Base-by-base conservation (phyloP, 805 yeast genomes). In the Wickerhamiella qilinensis region DNA sequence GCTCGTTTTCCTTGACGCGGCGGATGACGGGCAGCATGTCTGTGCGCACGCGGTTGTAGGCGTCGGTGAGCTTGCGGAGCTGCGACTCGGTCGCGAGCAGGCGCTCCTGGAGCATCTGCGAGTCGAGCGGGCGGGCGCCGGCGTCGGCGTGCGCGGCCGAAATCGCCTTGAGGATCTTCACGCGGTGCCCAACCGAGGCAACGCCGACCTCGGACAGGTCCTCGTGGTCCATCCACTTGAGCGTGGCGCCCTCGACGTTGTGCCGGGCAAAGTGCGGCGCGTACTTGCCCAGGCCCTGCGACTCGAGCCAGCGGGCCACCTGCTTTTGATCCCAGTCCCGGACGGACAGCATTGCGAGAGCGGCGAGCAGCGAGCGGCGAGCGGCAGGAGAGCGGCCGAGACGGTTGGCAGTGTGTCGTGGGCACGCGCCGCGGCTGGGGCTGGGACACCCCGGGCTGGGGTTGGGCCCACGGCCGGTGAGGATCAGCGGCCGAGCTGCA, bases 161-260 rank as follows among this genome's bases (percentile, higher is more conserved):
- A 30, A 84, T 68, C 21, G 72, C 68, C 37, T 68, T 64, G 53
- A 82, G 73, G 31, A 85, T 59, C 30, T 56, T 54, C 3, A 86
- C 62, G 20, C 94, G 64, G 16, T 69, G 67, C 22, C 68, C 67
- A 24, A 79, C 53, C 25, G 64, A 60, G 4, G 43, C 40, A 1
- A 80, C 66, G 2, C 86, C 93, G 51, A 88, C 59, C 38, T 85
- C 94, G 43, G 65, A 63, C 33, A 86, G 68, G 52, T 84, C 91
- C 7, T 69, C 72, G 11, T 80, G 71, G 24, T 73, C 72, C 36
- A 86, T 61, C 43, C 72, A 75, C 2, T 82, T 74, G 37, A 88
- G 59, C 3, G 80, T 65, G 22, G 78, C 71, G 1, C 94, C 94
- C 3, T 77, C 73, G 37, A 82, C 71, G 47, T 75, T 75, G 56